Percentiles rank a stretch among this genome's conserved stretches.
These are phyloP conservation scores for Neurospora africana DNA, from an alignment of 495 filamentous ascomycete genomes.

Conservation along the genomic window DNA sequence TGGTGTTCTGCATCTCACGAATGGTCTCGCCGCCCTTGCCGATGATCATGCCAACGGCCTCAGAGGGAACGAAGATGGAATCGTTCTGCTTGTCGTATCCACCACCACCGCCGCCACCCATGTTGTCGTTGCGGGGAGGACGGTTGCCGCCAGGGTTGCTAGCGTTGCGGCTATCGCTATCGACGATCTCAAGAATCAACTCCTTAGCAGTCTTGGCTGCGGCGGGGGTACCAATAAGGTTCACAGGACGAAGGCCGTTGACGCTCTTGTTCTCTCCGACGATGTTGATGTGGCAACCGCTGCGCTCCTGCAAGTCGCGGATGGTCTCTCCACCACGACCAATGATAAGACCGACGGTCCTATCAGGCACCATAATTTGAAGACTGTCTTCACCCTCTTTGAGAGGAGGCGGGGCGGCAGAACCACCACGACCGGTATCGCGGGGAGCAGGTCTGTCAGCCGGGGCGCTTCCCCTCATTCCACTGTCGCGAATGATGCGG, in stretches of 20 bases:
- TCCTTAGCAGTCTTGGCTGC: conserved; percentile 62
- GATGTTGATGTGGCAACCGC: conserved; percentile 80
- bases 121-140: conserved; percentile 2
- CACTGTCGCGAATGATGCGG: conserved; percentile 73
- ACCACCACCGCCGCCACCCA: conserved; percentile 26
- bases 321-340: conserved; percentile 79
- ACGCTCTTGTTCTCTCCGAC: conserved; percentile 77
- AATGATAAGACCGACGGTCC: conserved; percentile 77
- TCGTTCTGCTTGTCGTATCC: conserved; percentile 60
- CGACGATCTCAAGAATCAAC: conserved; percentile 76
- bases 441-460: conserved; percentile 19
- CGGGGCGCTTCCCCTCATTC: conserved; percentile 44
- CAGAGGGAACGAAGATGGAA: conserved; percentile 68
- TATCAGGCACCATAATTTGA: conserved; percentile 84
- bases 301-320: conserved; percentile 78
- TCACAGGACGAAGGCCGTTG: conserved; percentile 72
- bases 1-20: conserved; percentile 71
- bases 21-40: conserved; percentile 82
- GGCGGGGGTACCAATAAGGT: conserved; percentile 62
- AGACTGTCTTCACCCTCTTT: conserved; percentile 63
- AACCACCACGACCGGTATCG: conserved; percentile 11
- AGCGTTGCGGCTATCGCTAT: conserved; percentile 62
- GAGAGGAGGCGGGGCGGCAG: conserved; percentile 34
- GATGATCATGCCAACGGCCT: conserved; percentile 86
- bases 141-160: conserved; percentile 11